Conservation (phyloP, 2,329 filamentous ascomycete genomes). For the Epichloe aotearoae region DNA sequence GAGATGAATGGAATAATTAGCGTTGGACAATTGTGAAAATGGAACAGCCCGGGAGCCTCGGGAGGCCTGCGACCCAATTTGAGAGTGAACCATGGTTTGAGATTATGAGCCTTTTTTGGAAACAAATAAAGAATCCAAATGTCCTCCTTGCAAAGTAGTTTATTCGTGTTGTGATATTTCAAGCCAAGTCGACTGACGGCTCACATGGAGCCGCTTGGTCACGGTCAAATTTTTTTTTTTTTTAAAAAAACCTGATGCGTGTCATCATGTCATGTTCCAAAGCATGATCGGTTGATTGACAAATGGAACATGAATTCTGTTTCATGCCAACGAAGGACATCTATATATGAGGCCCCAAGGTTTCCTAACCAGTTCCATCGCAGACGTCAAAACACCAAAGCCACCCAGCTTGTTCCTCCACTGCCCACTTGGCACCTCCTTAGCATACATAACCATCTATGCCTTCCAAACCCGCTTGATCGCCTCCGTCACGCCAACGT, state of each 20-base stretch:
- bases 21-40: no score
- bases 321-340: constrained; percentile 7
- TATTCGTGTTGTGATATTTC: no score
- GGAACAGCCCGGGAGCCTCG: no score
- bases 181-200: no score
- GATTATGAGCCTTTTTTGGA: neutral
- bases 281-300: neutral
- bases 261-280: no score
- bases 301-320: constrained; percentile 7
- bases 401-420: neutral
- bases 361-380: neutral
- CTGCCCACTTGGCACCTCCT: neutral
- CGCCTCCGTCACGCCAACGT: constrained; percentile 84
- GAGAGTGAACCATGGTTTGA: no score
- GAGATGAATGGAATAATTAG: no score
- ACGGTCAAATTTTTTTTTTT: no score
- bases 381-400: neutral
- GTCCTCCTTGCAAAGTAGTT: neutral
- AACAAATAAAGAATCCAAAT: neutral
- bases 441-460: constrained; percentile 22
- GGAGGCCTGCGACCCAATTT: no score
- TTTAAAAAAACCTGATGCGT: no score
- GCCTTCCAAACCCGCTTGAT: constrained; percentile 85
- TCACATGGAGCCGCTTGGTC: no score
- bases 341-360: constrained; percentile 7